These are phyloP conservation scores for Samsoniella hepiali DNA, from an alignment of 2,329 filamentous ascomycete species.

Conservation along the genomic window DNA sequence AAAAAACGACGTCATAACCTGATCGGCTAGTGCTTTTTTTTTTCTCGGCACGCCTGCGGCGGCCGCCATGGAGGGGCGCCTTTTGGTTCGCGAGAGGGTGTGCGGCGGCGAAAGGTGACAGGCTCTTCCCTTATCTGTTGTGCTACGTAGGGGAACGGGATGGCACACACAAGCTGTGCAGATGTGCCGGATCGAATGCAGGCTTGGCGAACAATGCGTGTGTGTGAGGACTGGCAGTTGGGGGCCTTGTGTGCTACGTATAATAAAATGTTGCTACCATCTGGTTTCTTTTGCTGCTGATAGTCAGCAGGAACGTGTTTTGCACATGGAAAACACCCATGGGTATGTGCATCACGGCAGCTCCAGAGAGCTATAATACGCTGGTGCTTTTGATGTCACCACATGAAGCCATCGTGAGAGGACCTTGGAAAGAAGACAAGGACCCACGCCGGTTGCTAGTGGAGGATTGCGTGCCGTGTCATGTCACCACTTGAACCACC, in stretches of 20 bases:
- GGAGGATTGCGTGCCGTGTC: background rate
- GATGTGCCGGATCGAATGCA: no score
- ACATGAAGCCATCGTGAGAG: conserved; percentile 6
- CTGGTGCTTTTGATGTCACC: background rate
- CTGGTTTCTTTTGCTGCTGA: no score
- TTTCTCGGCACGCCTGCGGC: background rate
- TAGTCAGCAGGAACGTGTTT: no score
- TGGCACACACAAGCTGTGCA: no score
- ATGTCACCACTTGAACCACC: background rate
- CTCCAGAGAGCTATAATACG: background rate
- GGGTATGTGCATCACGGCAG: background rate
- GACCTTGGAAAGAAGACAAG: background rate
- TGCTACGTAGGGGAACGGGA: no score
- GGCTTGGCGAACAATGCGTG: no score
- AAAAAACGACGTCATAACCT: background rate
- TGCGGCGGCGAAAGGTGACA: no score
- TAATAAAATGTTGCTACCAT: no score
- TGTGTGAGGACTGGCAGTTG: no score
- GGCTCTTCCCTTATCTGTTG: background rate
- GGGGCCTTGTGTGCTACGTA: no score
- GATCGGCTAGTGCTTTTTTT: no score
- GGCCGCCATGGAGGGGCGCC: background rate
- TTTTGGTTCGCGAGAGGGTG: background rate
- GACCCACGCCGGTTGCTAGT: background rate
- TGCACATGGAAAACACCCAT: no score